Evolutionary conservation across 768 basidiomycete species (phyloP).

Genomic region (Amanita pseudoporphyria): DNA sequence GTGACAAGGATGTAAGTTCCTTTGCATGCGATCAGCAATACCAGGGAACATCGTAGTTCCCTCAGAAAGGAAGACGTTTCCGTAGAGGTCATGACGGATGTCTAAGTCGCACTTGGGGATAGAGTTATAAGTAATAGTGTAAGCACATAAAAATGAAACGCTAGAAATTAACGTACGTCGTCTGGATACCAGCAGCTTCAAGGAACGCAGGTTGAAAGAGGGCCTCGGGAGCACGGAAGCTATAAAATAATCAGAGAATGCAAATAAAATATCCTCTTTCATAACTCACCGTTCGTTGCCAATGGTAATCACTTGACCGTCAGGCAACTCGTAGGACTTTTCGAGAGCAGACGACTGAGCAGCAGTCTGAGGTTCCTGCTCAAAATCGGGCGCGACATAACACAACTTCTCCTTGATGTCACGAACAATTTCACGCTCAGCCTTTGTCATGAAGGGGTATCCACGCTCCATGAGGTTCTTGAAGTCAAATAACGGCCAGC

Average conservation of each 20-base stretch:
- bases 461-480: conserved; percentile 87
- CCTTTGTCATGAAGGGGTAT: conserved; percentile 89
- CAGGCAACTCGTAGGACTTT: conserved; percentile 87
- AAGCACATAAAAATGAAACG: conserved; percentile 2
- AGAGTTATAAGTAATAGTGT: conserved; percentile 48
- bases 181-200: conserved; percentile 87
- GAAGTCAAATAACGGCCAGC: conserved; percentile 90
- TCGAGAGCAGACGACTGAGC: conserved; percentile 84
- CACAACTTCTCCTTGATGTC: conserved; percentile 98
- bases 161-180: conserved; percentile 39
- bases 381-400: conserved; percentile 91
- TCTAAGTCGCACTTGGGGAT: conserved; percentile 85
- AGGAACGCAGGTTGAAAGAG: conserved; percentile 91
- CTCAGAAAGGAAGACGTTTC: conserved; percentile 81
- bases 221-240: conserved; percentile 90
- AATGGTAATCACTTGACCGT: conserved; percentile 94
- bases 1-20: conserved; percentile 64
- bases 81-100: conserved; percentile 72
- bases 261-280: conserved; percentile 30
- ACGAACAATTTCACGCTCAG: conserved; percentile 89
- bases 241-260: conserved; percentile 40
- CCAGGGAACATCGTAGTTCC: conserved; percentile 96
- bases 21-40: conserved; percentile 94
- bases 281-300: conserved; percentile 76
- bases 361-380: conserved; percentile 87